Conservation (phyloP, 176 grass and related monocot species). For the Aegilops speltoides region DNA sequence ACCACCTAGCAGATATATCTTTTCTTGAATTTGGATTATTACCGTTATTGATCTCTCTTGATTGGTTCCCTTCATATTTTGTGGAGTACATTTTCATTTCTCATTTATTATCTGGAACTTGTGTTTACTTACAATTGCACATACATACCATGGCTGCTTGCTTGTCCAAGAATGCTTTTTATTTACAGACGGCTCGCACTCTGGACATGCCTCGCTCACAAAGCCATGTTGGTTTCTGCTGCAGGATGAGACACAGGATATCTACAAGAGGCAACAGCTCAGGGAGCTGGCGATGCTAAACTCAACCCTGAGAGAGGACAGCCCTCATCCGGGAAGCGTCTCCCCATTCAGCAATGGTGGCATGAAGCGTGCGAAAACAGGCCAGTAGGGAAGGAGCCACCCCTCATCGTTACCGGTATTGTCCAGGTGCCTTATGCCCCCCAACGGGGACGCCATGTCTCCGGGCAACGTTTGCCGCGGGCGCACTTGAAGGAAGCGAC, state of each 20-base stretch:
- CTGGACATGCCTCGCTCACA: neutral
- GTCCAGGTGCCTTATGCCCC: conserved; percentile 12
- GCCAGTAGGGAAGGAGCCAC: conserved; percentile 37
- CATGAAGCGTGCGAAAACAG: conserved; percentile 78
- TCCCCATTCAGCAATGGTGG: conserved; percentile 69
- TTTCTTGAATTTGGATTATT: neutral
- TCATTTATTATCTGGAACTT: neutral
- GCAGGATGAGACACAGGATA: conserved; percentile 93
- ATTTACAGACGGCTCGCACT: neutral
- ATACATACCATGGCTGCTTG: neutral
- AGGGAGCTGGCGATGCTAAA: conserved; percentile 92
- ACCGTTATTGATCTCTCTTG: neutral
- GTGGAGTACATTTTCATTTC: neutral
- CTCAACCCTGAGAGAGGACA: conserved; percentile 78
- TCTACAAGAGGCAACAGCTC: conserved; percentile 95
- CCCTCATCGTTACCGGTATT: neutral
- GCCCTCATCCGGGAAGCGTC: conserved; percentile 65
- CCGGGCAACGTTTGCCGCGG: conserved; percentile 10
- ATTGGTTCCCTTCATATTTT: neutral
- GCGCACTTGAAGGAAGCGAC: conserved; percentile 41
- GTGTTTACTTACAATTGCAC: neutral
- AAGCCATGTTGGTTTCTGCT: conserved; percentile 2
- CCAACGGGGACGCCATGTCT: conserved; percentile 16
- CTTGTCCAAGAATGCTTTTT: neutral
- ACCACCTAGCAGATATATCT: neutral